Evolutionary conservation across 2,329 filamentous ascomycete genomes (phyloP), one percentile per base, ranked within the genome.

Genomic region (Nothophaeocryptopus gaeumannii): DNA sequence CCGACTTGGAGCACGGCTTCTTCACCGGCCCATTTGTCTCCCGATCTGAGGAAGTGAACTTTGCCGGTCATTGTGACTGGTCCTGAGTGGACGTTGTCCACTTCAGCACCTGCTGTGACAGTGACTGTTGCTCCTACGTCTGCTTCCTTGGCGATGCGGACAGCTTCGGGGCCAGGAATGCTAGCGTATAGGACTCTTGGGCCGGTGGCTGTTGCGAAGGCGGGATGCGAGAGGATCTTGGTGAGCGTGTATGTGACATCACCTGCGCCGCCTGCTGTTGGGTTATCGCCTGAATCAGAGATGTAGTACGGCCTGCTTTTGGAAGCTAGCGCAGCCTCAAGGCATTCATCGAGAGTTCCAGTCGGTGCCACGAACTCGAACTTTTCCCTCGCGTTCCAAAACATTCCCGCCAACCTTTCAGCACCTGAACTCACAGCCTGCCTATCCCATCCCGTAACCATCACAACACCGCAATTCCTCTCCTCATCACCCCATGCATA

Each of bases 251-350:
- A 59, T 11, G 57, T 58, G 11, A 59, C 57, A 31, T 59, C 57
- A 26, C 57, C 57, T 20, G 50, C 45, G 5, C 57, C 57, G 2
- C 57, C 57, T 5, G 57, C 57, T 2, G 57, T 59, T 1, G 55
- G 57, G 47, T 59, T 59, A 33, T 59, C 57, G 15, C 57, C 57
- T n/a, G 54, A 58, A 31, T 59, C 57, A 1, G 57, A 59, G 30
- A 59, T 59, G 42, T 54, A 59, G 41, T 52, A 59, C 3, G 57
- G 57, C 14, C 53, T 33, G 10, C 29, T 15, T 4, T 40, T 44
- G 8, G 45, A 49, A 4, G 36, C 31, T 15, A 54, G 31, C 14
- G 55, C 55, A 10, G 47, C 42, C 16, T 55, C 36, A 5, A 59
- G 15, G 43, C 54, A 58, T 29, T 59, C 55, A 3, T 46, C 50